Conservation (phyloP, 371 early-diverging fungal genomes). For the Mortierella sp. region DNA sequence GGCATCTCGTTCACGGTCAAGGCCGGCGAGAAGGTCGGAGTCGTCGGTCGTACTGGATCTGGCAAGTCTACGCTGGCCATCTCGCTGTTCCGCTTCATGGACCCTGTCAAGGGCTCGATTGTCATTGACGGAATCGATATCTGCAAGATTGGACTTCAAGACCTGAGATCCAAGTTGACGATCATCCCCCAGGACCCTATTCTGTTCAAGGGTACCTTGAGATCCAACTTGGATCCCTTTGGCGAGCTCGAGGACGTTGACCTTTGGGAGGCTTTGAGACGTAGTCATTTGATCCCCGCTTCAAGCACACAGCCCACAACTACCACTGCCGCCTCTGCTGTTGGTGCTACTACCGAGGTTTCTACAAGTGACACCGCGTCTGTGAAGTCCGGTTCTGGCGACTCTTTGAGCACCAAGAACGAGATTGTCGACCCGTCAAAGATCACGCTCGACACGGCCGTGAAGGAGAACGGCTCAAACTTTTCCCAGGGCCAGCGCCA, state of each 20-base stretch:
- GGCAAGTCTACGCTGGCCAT: constrained; percentile 81
- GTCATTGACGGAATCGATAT: constrained; percentile 79
- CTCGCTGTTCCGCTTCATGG: constrained; percentile 79
- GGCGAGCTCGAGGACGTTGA: constrained; percentile 67
- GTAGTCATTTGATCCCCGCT: constrained; percentile 59
- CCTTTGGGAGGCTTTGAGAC: constrained; percentile 75
- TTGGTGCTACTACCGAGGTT: neutral
- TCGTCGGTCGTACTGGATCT: constrained; percentile 68
- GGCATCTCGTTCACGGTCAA: constrained; percentile 59
- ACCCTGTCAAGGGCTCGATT: constrained; percentile 72
- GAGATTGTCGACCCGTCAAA: constrained; percentile 25
- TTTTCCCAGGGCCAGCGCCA: constrained; percentile 86
- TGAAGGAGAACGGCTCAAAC: constrained; percentile 76
- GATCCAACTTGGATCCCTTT: constrained; percentile 79
- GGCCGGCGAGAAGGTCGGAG: constrained; percentile 60
- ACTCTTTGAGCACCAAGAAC: neutral
- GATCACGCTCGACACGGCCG: constrained; percentile 61
- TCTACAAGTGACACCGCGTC: neutral
- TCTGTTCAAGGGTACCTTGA: constrained; percentile 73
- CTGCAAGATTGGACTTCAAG: constrained; percentile 69
- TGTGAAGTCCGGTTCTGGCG: constrained; percentile 11
- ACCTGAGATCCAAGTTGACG: constrained; percentile 74
- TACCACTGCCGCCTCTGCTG: neutral
- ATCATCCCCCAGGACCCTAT: constrained; percentile 83
- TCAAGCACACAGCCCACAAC: constrained; percentile 13